phyloP scores from a whole-genome alignment of 306 rosid genomes.

The Quercus robur region DNA sequence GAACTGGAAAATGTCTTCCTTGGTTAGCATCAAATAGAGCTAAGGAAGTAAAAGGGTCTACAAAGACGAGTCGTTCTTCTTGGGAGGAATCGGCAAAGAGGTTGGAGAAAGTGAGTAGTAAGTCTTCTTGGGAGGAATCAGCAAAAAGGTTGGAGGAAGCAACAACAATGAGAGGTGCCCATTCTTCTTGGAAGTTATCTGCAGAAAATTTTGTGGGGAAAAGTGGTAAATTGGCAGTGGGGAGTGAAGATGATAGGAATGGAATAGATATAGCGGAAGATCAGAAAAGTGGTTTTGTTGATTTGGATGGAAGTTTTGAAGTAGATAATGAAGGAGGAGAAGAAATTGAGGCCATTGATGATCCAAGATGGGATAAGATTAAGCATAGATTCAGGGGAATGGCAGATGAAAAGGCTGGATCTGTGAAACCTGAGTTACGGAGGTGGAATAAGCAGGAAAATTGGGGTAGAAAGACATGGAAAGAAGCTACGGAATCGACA shows the following conservation, averaged over 20 bases:
- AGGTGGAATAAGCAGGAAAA: constrained; percentile 77
- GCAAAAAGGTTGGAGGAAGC: constrained; percentile 41
- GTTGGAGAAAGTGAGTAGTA: constrained; percentile 28
- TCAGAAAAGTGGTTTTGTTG: constrained; percentile 19
- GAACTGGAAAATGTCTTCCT: constrained; percentile 47
- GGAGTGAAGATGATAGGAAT: constrained; percentile 27
- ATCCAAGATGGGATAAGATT: constrained; percentile 88
- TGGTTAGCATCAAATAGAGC: constrained; percentile 54
- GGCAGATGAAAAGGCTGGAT: constrained; percentile 40
- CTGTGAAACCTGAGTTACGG: constrained; percentile 57
- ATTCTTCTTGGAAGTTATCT: constrained; percentile 29
- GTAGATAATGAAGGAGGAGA: constrained; percentile 43
- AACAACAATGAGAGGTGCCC: constrained; percentile 20
- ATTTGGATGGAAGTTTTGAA: constrained; percentile 25
- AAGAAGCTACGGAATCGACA: constrained; percentile 74
- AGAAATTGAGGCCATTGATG: constrained; percentile 47
- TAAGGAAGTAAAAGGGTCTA: constrained; percentile 11
- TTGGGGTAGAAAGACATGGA: constrained; percentile 89
- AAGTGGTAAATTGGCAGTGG: constrained; percentile 15
- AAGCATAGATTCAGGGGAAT: constrained; percentile 50
- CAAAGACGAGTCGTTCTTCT: constrained; percentile 21
- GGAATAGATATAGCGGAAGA: constrained; percentile 32
- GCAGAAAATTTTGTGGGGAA: constrained; percentile 16
- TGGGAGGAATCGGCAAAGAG: constrained; percentile 37
- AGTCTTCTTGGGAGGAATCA: constrained; percentile 59